These are phyloP conservation scores for Hypoxylon rickii DNA, from an alignment of 495 filamentous ascomycete species.

Conservation along the genomic window DNA sequence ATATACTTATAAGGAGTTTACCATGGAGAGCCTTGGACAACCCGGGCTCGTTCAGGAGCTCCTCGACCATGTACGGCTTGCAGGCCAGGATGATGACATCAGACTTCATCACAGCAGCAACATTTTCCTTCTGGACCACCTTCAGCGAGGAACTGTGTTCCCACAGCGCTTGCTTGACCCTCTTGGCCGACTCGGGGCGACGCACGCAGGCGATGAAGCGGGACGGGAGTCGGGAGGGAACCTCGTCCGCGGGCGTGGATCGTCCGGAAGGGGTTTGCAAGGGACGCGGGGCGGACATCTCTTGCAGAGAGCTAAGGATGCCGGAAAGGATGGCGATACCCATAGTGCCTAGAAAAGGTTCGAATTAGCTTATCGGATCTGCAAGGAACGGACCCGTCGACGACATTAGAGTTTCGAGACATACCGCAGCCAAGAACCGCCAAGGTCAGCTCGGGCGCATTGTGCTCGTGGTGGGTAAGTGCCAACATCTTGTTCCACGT, in stretches of 20 bases:
- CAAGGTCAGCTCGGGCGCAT: constrained; percentile 61
- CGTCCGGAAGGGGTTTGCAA: constrained; percentile 51
- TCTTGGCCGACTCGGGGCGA: constrained; percentile 62
- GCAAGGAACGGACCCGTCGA: background rate
- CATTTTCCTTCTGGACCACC: constrained; percentile 59
- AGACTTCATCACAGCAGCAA: constrained; percentile 58
- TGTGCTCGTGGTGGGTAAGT: constrained; percentile 38
- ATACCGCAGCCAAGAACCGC: constrained; percentile 75
- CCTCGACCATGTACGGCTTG: constrained; percentile 75
- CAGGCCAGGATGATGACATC: constrained; percentile 75
- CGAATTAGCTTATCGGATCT: constrained; percentile 9
- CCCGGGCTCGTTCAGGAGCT: constrained; percentile 65
- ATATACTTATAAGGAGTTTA: constrained; percentile 83
- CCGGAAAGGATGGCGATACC: constrained; percentile 83
- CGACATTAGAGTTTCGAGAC: constrained; percentile 24
- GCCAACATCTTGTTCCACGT: constrained; percentile 37
- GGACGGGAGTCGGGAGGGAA: constrained; percentile 63
- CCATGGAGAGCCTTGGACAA: constrained; percentile 71
- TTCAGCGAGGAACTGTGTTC: constrained; percentile 51
- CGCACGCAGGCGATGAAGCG: constrained; percentile 79
- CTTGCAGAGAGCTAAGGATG: constrained; percentile 68
- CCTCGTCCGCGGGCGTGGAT: constrained; percentile 55
- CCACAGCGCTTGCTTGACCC: constrained; percentile 63
- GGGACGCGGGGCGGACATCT: constrained; percentile 43
- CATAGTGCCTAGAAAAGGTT: constrained; percentile 65